Conservation (phyloP, 2,329 filamentous ascomycete species). For the Talaromyces sp. region DNA sequence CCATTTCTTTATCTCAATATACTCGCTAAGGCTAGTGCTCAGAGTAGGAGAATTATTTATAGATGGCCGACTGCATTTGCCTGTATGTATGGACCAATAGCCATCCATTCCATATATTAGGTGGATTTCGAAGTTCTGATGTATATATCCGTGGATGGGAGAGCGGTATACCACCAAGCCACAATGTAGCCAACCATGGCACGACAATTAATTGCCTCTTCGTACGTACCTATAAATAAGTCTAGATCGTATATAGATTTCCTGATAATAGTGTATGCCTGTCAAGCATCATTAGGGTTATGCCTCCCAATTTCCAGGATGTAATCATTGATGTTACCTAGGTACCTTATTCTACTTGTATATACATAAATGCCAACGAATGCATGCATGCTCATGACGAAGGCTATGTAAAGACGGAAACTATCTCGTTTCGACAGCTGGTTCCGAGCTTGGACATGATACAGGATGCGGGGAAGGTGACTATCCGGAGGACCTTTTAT, state of each 20-base stretch:
- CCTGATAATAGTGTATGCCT: neutral
- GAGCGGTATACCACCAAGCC: neutral
- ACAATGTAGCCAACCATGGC: neutral
- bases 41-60: neutral
- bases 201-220: neutral
- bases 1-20: conserved; percentile 1
- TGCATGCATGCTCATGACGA: neutral
- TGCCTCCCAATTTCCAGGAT: neutral
- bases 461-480: neutral
- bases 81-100: neutral
- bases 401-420: neutral
- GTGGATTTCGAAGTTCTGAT: neutral
- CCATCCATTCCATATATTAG: neutral
- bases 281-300: neutral
- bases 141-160: neutral
- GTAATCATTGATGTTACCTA: neutral
- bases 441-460: neutral
- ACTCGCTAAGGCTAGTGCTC: neutral
- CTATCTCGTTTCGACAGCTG: neutral
- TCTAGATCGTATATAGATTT: too few species aligned
- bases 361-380: neutral
- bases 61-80: neutral
- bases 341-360: neutral
- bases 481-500: too few species aligned
- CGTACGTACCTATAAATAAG: neutral